A percentile compares a stretch with the other conserved stretches of the same genome.
Conservation (phyloP, 352 stramenopile species). For the Phytopythium delawarense region DNA sequence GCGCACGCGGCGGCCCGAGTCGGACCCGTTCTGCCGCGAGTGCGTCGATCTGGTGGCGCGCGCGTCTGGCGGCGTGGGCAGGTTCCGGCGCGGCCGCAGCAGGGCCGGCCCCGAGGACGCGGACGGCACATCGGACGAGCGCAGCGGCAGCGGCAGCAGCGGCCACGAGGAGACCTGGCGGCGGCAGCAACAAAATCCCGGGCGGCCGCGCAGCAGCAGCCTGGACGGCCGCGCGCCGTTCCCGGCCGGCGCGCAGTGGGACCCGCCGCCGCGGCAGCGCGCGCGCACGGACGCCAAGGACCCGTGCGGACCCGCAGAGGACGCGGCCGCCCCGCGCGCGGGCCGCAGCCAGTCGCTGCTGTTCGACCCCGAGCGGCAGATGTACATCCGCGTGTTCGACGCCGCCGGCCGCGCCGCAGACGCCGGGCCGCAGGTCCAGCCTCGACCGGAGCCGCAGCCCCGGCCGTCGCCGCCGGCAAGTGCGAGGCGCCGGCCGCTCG, state of each 20-base stretch:
- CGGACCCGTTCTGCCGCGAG: slow-evolving; percentile 48
- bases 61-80: not conserved
- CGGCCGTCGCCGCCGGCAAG: no score
- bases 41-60: slow-evolving; percentile 24
- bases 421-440: not conserved
- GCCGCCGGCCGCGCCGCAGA: not conserved
- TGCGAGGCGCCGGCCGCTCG: no score
- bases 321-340: not conserved
- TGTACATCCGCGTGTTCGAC: slow-evolving; percentile 6
- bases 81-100: not conserved
- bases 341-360: slow-evolving; percentile 4
- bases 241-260: not conserved
- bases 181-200: no score
- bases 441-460: not conserved
- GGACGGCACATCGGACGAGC: not conserved
- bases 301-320: not conserved
- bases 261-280: not conserved
- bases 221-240: not conserved
- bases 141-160: not conserved
- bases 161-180: not conserved
- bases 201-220: not conserved
- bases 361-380: slow-evolving; percentile 1
- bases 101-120: not conserved
- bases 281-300: not conserved
- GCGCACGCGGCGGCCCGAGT: slow-evolving; percentile 37